phyloP scores from a whole-genome alignment of 2,329 filamentous ascomycete genomes.

The Aspergillus sp. region DNA sequence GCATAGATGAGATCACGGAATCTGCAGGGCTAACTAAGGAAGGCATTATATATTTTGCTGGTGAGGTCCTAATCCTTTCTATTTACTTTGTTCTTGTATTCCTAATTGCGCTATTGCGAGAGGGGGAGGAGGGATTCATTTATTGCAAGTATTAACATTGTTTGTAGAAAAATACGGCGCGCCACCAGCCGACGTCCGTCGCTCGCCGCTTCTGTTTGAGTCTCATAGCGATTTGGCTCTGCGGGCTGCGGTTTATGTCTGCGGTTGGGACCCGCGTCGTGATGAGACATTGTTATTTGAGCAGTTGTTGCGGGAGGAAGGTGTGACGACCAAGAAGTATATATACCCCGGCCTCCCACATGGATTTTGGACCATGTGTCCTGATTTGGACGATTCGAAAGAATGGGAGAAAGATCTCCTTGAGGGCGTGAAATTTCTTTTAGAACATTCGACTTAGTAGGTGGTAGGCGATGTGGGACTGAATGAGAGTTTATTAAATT shows the following conservation, averaged over 20 bases:
- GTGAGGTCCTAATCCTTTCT: background rate
- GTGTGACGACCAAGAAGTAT: constrained; percentile 43
- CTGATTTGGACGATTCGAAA: constrained; percentile 29
- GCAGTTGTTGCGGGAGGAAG: constrained; percentile 36
- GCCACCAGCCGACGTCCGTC: constrained; percentile 36
- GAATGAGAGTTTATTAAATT: background rate
- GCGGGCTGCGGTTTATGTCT: constrained; percentile 49
- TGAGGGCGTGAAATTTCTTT: constrained; percentile 13
- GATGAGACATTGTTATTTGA: constrained; percentile 53
- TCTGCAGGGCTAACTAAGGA: constrained; percentile 33
- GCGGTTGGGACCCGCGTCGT: constrained; percentile 49
- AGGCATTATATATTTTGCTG: constrained; percentile 35
- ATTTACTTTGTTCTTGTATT: background rate
- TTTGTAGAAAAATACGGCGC: constrained; percentile 23
- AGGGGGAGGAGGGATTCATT: no score
- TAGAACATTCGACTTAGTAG: background rate
- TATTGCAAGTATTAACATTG: background rate
- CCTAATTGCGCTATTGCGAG: no score
- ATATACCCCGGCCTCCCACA: constrained; percentile 44
- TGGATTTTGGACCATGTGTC: constrained; percentile 29
- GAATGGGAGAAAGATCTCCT: constrained; percentile 32
- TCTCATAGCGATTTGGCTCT: constrained; percentile 31
- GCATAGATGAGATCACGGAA: constrained; percentile 37
- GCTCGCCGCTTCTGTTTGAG: constrained; percentile 40
- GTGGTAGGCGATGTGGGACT: background rate